Conservation (phyloP, 148 eudicot species). For the Amaranthus hypochondriacus region DNA sequence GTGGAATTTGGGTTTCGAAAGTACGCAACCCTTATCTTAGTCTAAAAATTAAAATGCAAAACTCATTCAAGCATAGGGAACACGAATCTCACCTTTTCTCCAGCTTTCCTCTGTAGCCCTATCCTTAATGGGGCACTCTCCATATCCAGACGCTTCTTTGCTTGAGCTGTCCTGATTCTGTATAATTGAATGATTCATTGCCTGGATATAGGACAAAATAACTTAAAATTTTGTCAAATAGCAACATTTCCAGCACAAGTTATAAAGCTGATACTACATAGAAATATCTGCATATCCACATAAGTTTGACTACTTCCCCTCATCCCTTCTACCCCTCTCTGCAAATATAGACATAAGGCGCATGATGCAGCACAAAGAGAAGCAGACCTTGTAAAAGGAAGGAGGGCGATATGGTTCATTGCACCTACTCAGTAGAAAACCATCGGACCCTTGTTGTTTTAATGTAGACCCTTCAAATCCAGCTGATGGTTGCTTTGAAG, state of each 20-base stretch:
- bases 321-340: conserved; percentile 11
- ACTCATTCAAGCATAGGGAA: conserved; percentile 5
- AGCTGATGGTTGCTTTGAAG: conserved; percentile 10
- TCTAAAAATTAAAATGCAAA: background rate
- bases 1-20: no score
- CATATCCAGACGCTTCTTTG: conserved; percentile 13
- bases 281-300: background rate
- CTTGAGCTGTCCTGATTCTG: background rate
- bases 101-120: conserved; percentile 20
- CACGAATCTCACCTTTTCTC: conserved; percentile 22
- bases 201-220: conserved; percentile 16
- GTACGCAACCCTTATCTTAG: no score
- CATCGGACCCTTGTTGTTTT: conserved; percentile 18
- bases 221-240: background rate
- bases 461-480: conserved; percentile 12
- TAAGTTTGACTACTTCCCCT: conserved; percentile 13
- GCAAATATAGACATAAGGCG: background rate
- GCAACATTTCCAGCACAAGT: conserved; percentile 1
- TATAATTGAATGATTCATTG: conserved; percentile 8
- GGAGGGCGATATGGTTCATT: conserved; percentile 36
- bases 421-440: conserved; percentile 25
- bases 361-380: background rate
- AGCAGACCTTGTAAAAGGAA: conserved; percentile 24
- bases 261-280: background rate
- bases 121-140: conserved; percentile 17